Evolutionary conservation across 1,284 basidiomycete genomes (phyloP), one percentile per base, ranked within the genome.

Genomic region (Volvariella volvacea): DNA sequence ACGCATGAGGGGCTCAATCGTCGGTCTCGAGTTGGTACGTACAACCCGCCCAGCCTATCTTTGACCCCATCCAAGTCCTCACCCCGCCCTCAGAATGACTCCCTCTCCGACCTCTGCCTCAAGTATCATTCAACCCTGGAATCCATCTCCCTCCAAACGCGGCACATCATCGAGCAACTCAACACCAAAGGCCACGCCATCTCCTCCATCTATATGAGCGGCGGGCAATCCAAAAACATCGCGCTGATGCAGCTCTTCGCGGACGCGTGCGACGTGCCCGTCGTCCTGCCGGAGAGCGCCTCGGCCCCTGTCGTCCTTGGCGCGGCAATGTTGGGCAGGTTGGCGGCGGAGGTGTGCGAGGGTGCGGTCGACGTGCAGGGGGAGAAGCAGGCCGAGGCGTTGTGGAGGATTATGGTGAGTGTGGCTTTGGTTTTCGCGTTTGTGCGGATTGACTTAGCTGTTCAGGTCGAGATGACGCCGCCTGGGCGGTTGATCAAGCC

Each of bases 121-220:
- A 90, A 90, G 60, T 98, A 96, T 69, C 83, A 92, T 56, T 79
- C 92, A 39, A 90, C 94, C 0, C 81, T 97, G 40, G 92, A 97
- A 69, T 84, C 92, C 8, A 95, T 99, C 63, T 90, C 92, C 4
- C 78, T 98, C 16, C 95, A 98, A 64, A 98, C 93, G 9, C 76
- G 89, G 2, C 95, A 98, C 66, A 98, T 99, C 61, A 73, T 99
- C 45, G 89, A 94, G 57, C 78, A 82, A 55, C 89, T 99, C 79
- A 97, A 98, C 66, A 63, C 58, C 14, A 77, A 83, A 32, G 95
- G 95, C 0, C 95, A 99, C 66, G 60, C 71, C 25, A 88, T 99
- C 57, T 77, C 78, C 45, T 79, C 83, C 22, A 87, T 99, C 61
- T 97, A 93, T 71, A 89, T 99, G 80, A 86, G 80, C 32, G 90